Evolutionary conservation across 2,329 filamentous ascomycete genomes (phyloP), one percentile per base, ranked within the genome.

Genomic region (Pyricularia sp.): DNA sequence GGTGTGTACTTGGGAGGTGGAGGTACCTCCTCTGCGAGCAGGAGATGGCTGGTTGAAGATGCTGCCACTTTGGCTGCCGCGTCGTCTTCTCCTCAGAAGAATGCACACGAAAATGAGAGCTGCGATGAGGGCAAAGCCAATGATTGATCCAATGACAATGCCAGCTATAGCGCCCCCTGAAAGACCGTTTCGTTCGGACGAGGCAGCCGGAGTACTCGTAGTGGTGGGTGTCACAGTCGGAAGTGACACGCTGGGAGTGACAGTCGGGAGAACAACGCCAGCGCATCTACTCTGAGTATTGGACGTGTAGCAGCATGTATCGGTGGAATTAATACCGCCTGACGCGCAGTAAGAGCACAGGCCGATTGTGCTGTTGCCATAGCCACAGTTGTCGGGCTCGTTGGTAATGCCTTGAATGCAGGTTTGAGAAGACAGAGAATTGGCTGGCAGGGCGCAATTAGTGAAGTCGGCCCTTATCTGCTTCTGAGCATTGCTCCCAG

Each of bases 401-500:
- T 99, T 99, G 55, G 82, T 77, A 64, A 85, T 84, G 61, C 88
- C 94, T 55, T 83, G 77, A 62, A 97, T 87, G 75, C 94, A 99
- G 64, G 78, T 81, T 30, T 82, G 82, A n/a, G 77, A 78, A 49
- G 87, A 88, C 40, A 99, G 82, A 0, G 94, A 88, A 67, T 89
- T 81, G n/a, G 88, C 85, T 9, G 94, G 93, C 55, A 93, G 80
- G 10, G 91, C 86, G 74, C 94, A 99, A 69, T 91, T 90, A 19
- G 89, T 89, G 73, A 97, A 97, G 75, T 99, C 94, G 63, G 94
- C 90, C 70, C 93, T 84, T 68, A 99, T 93, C 71, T 96, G 85
- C 65, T 83, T 81, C 70, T 88, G 82, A 62, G 90, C 87, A 73
- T 89, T 84, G 64, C 76, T 76, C 65, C 82, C 82, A 8, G 89